Evolutionary conservation across 2,329 filamentous ascomycete genomes (phyloP).

Genomic region (Cercospora beticola): DNA sequence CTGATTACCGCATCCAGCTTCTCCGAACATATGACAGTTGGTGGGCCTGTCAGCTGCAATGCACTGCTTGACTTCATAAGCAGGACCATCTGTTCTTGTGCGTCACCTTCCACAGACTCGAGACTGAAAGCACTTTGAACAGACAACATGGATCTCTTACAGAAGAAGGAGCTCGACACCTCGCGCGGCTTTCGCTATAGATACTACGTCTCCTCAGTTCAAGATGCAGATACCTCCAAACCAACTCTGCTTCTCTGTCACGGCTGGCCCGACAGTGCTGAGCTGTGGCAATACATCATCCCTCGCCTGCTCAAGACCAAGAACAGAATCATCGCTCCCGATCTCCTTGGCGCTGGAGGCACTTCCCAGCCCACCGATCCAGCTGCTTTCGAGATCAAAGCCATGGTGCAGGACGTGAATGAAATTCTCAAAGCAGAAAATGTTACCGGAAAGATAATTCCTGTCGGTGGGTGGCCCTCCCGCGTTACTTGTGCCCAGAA

Average conservation of each 20-base stretch:
- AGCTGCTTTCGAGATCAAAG: conserved; percentile 40
- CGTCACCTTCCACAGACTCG: background rate
- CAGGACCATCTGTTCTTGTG: background rate
- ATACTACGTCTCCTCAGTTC: conserved; percentile 41
- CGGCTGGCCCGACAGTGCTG: conserved; percentile 52
- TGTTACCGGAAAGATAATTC: conserved; percentile 24
- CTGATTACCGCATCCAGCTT: background rate
- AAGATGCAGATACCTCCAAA: conserved; percentile 35
- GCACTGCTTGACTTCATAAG: background rate
- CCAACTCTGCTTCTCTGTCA: conserved; percentile 44
- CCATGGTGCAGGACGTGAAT: conserved; percentile 41
- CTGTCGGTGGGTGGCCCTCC: conserved; percentile 25
- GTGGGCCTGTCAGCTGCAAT: background rate
- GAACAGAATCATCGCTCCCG: conserved; percentile 43
- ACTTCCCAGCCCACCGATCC: conserved; percentile 45
- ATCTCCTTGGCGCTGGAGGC: conserved; percentile 42
- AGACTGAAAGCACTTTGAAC: background rate
- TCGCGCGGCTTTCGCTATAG: conserved; percentile 40
- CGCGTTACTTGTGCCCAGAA: background rate
- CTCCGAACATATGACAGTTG: background rate
- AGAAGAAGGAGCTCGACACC: conserved; percentile 27
- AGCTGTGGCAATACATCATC: conserved; percentile 47
- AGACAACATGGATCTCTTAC: conserved; percentile 25
- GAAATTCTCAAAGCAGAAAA: conserved; percentile 46
- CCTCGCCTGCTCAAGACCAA: conserved; percentile 42